Conservation (phyloP, 176 grass and related monocot genomes). For the Musa beccarii region DNA sequence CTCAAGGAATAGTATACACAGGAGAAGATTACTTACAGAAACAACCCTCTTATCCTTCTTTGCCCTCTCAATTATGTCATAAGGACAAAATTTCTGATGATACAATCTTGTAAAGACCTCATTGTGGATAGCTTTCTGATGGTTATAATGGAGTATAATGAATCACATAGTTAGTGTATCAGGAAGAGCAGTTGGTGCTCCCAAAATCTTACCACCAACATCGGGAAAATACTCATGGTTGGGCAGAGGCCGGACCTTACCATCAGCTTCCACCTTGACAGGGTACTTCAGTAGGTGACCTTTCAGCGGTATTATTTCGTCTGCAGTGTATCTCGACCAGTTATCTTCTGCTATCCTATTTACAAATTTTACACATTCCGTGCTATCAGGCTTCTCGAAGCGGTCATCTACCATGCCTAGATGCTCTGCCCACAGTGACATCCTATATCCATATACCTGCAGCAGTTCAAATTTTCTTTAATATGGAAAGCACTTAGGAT, state of each 20-base stretch:
- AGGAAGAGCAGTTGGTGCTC: conserved; percentile 25
- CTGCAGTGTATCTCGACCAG: conserved; percentile 29
- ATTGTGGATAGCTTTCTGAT: too few relatives aligned
- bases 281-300: conserved; percentile 52
- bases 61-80: too few relatives aligned
- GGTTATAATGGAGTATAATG: too few relatives aligned
- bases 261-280: conserved; percentile 17
- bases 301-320: not conserved
- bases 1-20: too few relatives aligned
- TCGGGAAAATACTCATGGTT: conserved; percentile 42
- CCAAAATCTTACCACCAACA: conserved; percentile 41
- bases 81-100: too few relatives aligned
- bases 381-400: conserved; percentile 27
- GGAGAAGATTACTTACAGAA: too few relatives aligned
- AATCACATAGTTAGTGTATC: conserved; percentile 50
- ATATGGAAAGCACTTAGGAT: not conserved
- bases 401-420: conserved; percentile 20
- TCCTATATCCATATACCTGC: conserved; percentile 43
- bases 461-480: not conserved
- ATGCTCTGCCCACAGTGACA: conserved; percentile 67
- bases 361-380: conserved; percentile 26
- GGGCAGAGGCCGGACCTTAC: conserved; percentile 5
- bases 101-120: too few relatives aligned
- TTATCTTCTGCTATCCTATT: conserved; percentile 28
- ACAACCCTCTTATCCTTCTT: too few relatives aligned